Base-by-base conservation (phyloP, 352 stramenopile species). In the Globisporangium uncinulatum region DNA sequence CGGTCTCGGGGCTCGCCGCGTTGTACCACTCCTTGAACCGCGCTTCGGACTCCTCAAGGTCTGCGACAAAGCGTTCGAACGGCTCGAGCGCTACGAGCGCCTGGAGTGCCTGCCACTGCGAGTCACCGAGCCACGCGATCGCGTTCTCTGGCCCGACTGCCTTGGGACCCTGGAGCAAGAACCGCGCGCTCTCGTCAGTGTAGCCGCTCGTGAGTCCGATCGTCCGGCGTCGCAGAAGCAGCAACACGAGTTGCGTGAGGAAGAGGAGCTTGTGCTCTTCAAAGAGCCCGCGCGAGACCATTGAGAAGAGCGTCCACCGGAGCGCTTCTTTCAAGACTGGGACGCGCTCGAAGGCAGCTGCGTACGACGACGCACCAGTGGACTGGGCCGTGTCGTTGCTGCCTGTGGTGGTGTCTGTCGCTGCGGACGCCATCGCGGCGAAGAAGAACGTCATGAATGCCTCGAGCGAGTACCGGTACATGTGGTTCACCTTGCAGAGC, bases 381-480 rank as follows among this genome's bases (percentile, higher is more conserved):
- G 73, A 77, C 32, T n/a, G 2, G 17, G 73, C 34, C n/a, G 57
- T 54, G 34, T 19, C 45, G 17, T 11, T 46, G 44, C 47, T 57
- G 24, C 6, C 17, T 9, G 19, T 41, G 9, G 11, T 13, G n/a
- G 0, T 14, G 11, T 0, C 20, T 21, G n/a, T n/a, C 5, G 15
- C 32, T 29, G 1, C 48, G 24, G 3, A 19, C 15, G 31, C n/a
- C 79, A 97, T 73, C 5, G 85, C 77, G 6, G 87, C 74, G 48
- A 87, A 94, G 61, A 94, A 95, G 46, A 94, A 95, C 6, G 83
- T 88, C 73, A 94, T 88, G 61, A 91, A 95, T 8, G 79, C 88
- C 56, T 97, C 91, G 32, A 98, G 81, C 20, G 86, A 97, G 68
- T 97, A 97, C 31, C 95, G 87, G 59, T 97, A 97, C 89, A 97